Conservation (phyloP, 2,329 filamentous ascomycete species). For the Pseudonectria buxi region DNA sequence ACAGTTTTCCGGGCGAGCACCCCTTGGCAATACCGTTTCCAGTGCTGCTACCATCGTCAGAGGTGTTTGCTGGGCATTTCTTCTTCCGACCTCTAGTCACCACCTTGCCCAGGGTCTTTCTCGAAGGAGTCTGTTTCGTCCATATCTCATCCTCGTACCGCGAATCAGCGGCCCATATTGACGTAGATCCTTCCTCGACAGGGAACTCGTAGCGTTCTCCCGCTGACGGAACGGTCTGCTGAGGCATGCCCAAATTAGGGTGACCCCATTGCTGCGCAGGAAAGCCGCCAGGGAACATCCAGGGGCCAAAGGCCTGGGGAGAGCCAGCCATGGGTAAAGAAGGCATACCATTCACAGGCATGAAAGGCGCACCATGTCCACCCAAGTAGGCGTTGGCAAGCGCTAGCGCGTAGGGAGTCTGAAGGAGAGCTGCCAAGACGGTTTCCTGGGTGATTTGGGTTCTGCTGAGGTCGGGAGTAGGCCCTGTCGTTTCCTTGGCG, state of each 20-base stretch:
- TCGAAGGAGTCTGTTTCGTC: too few species aligned
- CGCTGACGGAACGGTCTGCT: constrained; percentile 1
- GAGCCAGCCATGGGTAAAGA: constrained; percentile 10
- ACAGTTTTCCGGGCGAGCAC: constrained; percentile 1
- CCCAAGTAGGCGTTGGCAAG: too few species aligned
- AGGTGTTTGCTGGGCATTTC: too few species aligned
- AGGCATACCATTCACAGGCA: background rate
- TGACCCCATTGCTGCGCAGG: background rate
- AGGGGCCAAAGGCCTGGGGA: constrained; percentile 8
- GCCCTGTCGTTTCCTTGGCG: background rate
- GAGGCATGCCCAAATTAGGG: constrained; percentile 3
- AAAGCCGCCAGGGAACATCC: constrained; percentile 5
- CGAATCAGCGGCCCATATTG: constrained; percentile 27
- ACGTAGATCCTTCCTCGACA: constrained; percentile 22
- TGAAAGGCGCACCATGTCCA: too few species aligned
- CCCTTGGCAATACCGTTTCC: constrained; percentile 17
- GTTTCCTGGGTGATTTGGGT: too few species aligned
- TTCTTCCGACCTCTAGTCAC: too few species aligned
- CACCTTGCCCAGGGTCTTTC: too few species aligned
- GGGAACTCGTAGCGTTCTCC: constrained; percentile 28
- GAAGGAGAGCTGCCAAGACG: too few species aligned
- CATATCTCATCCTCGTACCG: constrained; percentile 10
- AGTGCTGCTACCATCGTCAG: constrained; percentile 11
- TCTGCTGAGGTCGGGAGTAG: too few species aligned
- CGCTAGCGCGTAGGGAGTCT: too few species aligned